Conservation (phyloP, 768 basidiomycete genomes). For the Auricularia cornea region DNA sequence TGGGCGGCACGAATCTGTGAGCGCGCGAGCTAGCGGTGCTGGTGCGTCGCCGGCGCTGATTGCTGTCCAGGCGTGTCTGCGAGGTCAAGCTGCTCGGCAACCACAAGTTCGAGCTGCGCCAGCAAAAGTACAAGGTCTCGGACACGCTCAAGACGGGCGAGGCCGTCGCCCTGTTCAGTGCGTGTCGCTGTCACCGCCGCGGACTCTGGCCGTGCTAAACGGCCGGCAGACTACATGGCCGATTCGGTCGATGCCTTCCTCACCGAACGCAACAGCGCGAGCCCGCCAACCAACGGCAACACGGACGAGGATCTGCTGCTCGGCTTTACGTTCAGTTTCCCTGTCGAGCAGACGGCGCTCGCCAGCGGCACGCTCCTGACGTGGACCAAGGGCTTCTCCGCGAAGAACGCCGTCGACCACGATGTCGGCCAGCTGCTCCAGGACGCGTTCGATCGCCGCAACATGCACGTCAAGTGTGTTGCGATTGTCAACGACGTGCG, state of each 20-base stretch:
- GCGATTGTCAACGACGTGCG: constrained; percentile 92
- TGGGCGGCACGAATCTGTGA: constrained; percentile 96
- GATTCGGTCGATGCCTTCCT: constrained; percentile 94
- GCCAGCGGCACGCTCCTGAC: constrained; percentile 84
- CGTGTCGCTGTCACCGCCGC: constrained; percentile 12
- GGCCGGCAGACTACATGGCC: constrained; percentile 80
- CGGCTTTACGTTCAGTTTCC: constrained; percentile 95
- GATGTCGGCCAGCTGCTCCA: constrained; percentile 87
- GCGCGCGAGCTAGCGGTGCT: constrained; percentile 15
- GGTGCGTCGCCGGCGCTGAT: constrained; percentile 3
- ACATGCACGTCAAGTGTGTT: constrained; percentile 83
- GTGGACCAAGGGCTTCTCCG: constrained; percentile 95
- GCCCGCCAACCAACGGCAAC: constrained; percentile 17
- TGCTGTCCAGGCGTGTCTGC: constrained; percentile 69
- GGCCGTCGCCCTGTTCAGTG: constrained; percentile 79
- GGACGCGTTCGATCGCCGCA: constrained; percentile 85
- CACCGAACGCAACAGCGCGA: constrained; percentile 46
- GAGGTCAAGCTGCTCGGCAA: constrained; percentile 88
- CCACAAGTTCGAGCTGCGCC: constrained; percentile 79
- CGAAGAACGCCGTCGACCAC: constrained; percentile 80
- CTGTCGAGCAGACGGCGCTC: constrained; percentile 93
- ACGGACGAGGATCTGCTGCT: constrained; percentile 42
- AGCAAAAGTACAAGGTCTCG: constrained; percentile 96
- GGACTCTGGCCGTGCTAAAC: constrained; percentile 1
- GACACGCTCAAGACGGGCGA: constrained; percentile 91